phyloP scores from a whole-genome alignment of 345 rosid genomes.

The Camelina hispida region DNA sequence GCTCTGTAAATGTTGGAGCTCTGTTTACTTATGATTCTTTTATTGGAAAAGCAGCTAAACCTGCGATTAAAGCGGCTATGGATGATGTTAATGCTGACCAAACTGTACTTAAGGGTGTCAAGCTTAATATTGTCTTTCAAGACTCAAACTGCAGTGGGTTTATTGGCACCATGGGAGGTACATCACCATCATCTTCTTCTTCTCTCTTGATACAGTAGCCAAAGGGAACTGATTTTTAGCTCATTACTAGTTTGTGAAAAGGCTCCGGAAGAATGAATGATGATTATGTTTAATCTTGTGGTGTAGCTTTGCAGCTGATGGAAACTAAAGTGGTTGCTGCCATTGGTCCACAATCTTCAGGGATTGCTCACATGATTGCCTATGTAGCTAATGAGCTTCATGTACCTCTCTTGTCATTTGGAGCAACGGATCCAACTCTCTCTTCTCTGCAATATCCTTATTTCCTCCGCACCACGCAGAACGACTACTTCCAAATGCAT shows the following conservation, averaged over 20 bases:
- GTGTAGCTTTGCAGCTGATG: constrained; percentile 92
- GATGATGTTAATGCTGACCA: constrained; percentile 77
- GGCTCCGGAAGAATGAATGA: neutral
- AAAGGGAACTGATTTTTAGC: neutral
- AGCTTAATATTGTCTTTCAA: constrained; percentile 54
- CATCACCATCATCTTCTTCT: neutral
- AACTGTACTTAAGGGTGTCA: constrained; percentile 56
- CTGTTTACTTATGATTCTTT: constrained; percentile 72
- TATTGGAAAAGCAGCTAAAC: constrained; percentile 77
- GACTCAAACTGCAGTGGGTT: constrained; percentile 95
- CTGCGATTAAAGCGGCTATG: constrained; percentile 73
- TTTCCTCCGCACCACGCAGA: constrained; percentile 71
- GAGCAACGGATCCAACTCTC: constrained; percentile 73
- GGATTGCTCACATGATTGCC: constrained; percentile 83
- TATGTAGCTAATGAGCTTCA: constrained; percentile 72
- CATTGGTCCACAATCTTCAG: constrained; percentile 97
- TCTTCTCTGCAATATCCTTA: constrained; percentile 67
- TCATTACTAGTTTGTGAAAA: neutral
- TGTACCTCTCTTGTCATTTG: constrained; percentile 73
- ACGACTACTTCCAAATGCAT: constrained; percentile 79
- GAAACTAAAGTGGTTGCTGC: constrained; percentile 70
- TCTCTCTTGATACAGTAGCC: constrained; percentile 6
- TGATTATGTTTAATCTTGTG: constrained; percentile 23
- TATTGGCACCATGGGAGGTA: constrained; percentile 90
- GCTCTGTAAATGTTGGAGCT: constrained; percentile 68